These are phyloP conservation scores for Mimosa pudica DNA, from an alignment of 306 rosid genomes.

Conservation along the genomic window DNA sequence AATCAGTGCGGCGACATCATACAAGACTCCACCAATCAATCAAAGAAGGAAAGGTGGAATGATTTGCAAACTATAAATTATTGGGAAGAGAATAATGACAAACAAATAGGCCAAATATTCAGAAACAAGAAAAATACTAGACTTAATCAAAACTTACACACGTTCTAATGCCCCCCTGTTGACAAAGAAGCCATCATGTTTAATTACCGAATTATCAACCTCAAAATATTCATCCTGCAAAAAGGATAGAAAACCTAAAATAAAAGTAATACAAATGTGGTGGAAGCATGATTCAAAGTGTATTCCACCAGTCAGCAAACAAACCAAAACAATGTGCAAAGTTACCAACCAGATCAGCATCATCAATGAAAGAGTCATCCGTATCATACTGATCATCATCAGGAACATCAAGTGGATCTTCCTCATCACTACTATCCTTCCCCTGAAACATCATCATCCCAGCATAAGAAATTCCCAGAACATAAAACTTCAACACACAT, in stretches of 20 bases:
- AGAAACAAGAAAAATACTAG: not conserved
- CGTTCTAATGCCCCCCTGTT: constrained; percentile 87
- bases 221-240: constrained; percentile 97
- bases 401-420: constrained; percentile 72
- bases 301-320: constrained; percentile 27
- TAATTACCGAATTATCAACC: constrained; percentile 91
- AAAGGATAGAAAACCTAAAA: constrained; percentile 27
- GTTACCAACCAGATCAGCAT: constrained; percentile 90
- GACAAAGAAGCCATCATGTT: constrained; percentile 95
- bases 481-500: constrained; percentile 25
- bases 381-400: constrained; percentile 99
- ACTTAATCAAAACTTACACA: constrained; percentile 48
- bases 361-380: constrained; percentile 97
- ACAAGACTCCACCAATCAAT: constrained; percentile 24
- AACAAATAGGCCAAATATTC: not conserved
- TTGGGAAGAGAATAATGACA: not conserved
- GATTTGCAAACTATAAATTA: constrained; percentile 16
- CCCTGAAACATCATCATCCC: constrained; percentile 58
- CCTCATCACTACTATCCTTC: constrained; percentile 94
- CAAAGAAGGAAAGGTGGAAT: constrained; percentile 15
- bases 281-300: constrained; percentile 8
- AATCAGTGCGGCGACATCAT: constrained; percentile 4
- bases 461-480: constrained; percentile 17
- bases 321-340: constrained; percentile 26
- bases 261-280: constrained; percentile 24